A percentile compares a stretch with the other conserved stretches of the same genome.
phyloP scores from a whole-genome alignment of 371 early-diverging fungal species.

The Apophysomyces variabilis region DNA sequence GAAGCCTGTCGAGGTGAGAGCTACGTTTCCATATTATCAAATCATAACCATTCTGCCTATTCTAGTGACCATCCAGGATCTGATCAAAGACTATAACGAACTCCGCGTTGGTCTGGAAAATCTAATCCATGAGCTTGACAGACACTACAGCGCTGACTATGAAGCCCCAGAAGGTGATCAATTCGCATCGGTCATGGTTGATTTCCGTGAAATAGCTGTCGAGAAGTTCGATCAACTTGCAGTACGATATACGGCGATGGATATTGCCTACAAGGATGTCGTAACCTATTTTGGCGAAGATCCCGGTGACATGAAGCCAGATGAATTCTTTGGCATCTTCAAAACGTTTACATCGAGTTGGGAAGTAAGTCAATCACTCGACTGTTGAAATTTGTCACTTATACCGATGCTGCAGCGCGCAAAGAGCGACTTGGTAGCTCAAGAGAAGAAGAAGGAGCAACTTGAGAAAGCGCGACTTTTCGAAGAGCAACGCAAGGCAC shows the following conservation, averaged over 20 bases:
- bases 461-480: conserved; percentile 39
- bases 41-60: conserved; percentile 10
- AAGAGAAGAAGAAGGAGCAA: conserved; percentile 44
- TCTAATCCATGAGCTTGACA: conserved; percentile 50
- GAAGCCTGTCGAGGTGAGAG: conserved; percentile 80
- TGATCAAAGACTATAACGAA: conserved; percentile 60
- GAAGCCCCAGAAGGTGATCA: conserved; percentile 41
- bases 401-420: conserved; percentile 28
- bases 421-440: conserved; percentile 36
- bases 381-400: neutral
- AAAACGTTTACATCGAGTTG: conserved; percentile 80
- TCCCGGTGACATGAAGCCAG: conserved; percentile 75
- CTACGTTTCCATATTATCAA: neutral
- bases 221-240: conserved; percentile 54
- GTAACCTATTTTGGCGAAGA: conserved; percentile 86
- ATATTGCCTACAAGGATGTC: conserved; percentile 68
- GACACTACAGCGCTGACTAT: conserved; percentile 50
- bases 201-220: conserved; percentile 56
- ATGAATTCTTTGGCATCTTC: conserved; percentile 90
- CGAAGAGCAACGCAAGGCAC: conserved; percentile 53
- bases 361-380: conserved; percentile 43
- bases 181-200: conserved; percentile 49
- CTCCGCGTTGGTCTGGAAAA: conserved; percentile 62
- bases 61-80: conserved; percentile 59
- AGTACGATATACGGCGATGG: conserved; percentile 61